These are phyloP conservation scores for Pugionium cornutum DNA, from an alignment of 345 rosid species.

Conservation along the genomic window DNA sequence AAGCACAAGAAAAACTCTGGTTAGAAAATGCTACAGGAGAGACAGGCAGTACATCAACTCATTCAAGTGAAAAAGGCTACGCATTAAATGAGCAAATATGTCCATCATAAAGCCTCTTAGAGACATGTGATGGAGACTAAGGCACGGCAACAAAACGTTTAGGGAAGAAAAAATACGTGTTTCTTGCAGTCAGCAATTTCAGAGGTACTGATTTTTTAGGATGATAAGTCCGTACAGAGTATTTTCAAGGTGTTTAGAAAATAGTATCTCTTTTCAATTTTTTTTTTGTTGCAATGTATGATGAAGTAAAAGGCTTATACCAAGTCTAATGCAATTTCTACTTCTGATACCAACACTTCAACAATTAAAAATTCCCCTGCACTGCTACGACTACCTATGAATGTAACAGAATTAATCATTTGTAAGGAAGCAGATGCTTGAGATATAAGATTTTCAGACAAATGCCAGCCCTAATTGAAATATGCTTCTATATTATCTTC, in stretches of 20 bases:
- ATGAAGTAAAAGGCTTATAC: conserved; percentile 23
- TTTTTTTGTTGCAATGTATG: background rate
- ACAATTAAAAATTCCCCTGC: background rate
- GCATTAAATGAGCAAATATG: conserved; percentile 2
- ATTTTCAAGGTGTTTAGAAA: conserved; percentile 6
- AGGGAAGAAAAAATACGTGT: conserved; percentile 21
- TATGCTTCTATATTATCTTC: conserved; percentile 13
- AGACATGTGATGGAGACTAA: conserved; percentile 19
- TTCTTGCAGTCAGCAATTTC: conserved; percentile 17
- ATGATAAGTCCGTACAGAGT: conserved; percentile 17
- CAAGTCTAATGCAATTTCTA: conserved; percentile 5
- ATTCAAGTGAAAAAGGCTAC: conserved; percentile 16
- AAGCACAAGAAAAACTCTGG: conserved; percentile 6
- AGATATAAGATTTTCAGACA: conserved; percentile 18
- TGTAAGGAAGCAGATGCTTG: background rate
- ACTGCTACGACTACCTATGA: conserved; percentile 2
- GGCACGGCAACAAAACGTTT: conserved; percentile 11
- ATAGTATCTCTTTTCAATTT: conserved; percentile 3
- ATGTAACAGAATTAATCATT: conserved; percentile 10
- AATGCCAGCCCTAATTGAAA: background rate
- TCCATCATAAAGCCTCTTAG: conserved; percentile 14
- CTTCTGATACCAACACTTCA: conserved; percentile 19
- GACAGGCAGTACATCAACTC: conserved; percentile 19
- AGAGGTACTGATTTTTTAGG: conserved; percentile 8
- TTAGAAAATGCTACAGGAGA: background rate